A percentile compares a stretch with the other conserved stretches of the same genome.
Conservation (phyloP, 371 early-diverging fungal genomes). For the Mucor plumbeus region DNA sequence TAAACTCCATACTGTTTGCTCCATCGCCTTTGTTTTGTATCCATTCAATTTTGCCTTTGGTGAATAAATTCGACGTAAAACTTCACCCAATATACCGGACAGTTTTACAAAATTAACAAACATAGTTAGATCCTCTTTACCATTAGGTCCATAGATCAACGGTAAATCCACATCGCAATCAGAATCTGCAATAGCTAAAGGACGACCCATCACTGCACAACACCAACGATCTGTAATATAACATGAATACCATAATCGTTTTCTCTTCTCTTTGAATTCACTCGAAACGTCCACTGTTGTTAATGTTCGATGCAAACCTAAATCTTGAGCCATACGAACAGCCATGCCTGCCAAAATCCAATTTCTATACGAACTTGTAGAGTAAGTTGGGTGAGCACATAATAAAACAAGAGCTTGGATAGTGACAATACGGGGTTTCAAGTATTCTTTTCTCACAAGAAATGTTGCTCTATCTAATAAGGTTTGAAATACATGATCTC, state of each 20-base stretch:
- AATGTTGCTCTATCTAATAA: conserved; percentile 34
- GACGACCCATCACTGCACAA: conserved; percentile 48
- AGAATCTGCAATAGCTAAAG: conserved; percentile 46
- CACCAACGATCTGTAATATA: conserved; percentile 47
- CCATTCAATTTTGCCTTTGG: conserved; percentile 36
- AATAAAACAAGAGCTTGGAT: conserved; percentile 51
- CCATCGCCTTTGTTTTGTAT: conserved; percentile 30
- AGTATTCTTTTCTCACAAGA: conserved; percentile 38
- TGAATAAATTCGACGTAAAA: conserved; percentile 42
- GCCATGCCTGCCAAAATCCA: conserved; percentile 58
- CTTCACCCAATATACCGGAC: conserved; percentile 43
- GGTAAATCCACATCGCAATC: conserved; percentile 47
- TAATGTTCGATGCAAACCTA: conserved; percentile 41
- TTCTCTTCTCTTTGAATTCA: conserved; percentile 26
- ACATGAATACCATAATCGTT: conserved; percentile 38
- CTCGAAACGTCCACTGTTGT: conserved; percentile 24
- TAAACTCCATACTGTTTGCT: conserved; percentile 32
- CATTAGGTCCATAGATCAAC: background rate
- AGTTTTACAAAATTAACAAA: conserved; percentile 41
- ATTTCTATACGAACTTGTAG: conserved; percentile 38
- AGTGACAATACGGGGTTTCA: conserved; percentile 41
- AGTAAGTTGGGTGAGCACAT: conserved; percentile 43
- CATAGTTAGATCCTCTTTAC: conserved; percentile 19
- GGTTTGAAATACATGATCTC: conserved; percentile 37
- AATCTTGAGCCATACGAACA: conserved; percentile 53